These are phyloP conservation scores for Geosmithia putterillii DNA, from an alignment of 2,329 filamentous ascomycete genomes.

Conservation along the genomic window DNA sequence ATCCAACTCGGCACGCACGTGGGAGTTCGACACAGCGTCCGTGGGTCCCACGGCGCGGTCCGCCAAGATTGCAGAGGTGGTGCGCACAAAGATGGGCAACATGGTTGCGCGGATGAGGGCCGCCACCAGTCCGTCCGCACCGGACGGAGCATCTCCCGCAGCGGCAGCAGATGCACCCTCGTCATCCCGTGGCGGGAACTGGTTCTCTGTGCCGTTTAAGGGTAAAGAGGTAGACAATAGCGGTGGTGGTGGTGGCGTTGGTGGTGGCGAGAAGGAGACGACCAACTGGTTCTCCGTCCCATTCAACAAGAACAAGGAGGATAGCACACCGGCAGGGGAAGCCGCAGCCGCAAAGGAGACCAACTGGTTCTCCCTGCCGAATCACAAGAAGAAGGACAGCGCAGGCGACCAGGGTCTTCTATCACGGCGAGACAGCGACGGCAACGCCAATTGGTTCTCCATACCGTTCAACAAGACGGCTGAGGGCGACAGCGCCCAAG, in stretches of 20 bases:
- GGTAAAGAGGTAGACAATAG: no score
- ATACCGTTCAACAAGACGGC: not conserved
- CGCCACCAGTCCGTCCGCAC: slow-evolving; percentile 5
- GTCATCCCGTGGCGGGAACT: no score
- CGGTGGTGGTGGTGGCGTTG: no score
- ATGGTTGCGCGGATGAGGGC: slow-evolving; percentile 9
- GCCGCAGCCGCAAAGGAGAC: no score
- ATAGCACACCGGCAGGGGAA: not conserved
- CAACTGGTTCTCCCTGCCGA: not conserved
- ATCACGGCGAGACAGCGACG: not conserved
- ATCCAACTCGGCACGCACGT: slow-evolving; percentile 11
- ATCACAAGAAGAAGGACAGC: not conserved
- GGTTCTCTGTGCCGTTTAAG: no score
- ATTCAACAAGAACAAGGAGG: not conserved
- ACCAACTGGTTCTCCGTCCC: not conserved
- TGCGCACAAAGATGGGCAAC: slow-evolving; percentile 15
- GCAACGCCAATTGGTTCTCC: not conserved
- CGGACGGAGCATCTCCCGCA: no score
- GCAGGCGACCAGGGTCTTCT: not conserved
- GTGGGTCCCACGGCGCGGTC: slow-evolving; percentile 35
- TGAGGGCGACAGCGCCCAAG: not conserved
- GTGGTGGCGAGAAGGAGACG: no score
- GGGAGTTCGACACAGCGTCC: slow-evolving; percentile 27
- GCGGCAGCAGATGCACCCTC: no score
- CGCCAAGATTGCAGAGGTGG: slow-evolving; percentile 14